Percentiles rank a stretch among this genome's conserved stretches.
phyloP scores from a whole-genome alignment of 2,329 filamentous ascomycete genomes.

The Beauveria pseudobassiana region DNA sequence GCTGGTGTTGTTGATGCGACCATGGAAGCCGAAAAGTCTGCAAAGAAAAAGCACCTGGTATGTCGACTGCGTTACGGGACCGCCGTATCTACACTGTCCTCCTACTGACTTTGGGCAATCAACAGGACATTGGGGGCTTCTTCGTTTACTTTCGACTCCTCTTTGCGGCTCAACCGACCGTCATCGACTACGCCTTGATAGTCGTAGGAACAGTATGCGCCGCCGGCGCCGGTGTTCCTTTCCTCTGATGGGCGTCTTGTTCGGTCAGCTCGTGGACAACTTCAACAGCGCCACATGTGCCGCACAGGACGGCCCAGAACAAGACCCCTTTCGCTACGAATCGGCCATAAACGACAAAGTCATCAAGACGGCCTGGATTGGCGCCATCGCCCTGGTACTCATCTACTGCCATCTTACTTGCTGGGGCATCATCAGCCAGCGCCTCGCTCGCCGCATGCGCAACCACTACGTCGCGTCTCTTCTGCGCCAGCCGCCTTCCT shows the following conservation, averaged over 20 bases:
- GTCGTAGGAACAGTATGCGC: conserved; percentile 29
- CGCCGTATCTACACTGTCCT: neutral
- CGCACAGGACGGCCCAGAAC: conserved; percentile 18
- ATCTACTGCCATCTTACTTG: conserved; percentile 54
- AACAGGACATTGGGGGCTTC: conserved; percentile 23
- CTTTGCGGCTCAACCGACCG: conserved; percentile 28
- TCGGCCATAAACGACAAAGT: conserved; percentile 42
- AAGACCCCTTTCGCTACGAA: conserved; percentile 9
- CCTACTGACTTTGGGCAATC: neutral
- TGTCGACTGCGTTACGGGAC: neutral
- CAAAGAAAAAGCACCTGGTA: too few species aligned
- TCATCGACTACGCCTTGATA: conserved; percentile 26
- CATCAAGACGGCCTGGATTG: conserved; percentile 49
- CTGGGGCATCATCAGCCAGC: conserved; percentile 52
- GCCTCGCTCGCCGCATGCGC: conserved; percentile 50
- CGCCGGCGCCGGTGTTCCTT: conserved; percentile 47
- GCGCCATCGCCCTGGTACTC: conserved; percentile 48
- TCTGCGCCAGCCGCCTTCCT: conserved; percentile 48
- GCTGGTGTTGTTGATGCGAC: neutral
- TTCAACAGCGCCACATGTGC: conserved; percentile 44
- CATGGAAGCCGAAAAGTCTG: neutral
- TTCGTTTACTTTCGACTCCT: conserved; percentile 30
- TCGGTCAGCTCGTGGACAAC: conserved; percentile 48
- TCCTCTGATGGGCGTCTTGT: conserved; percentile 50
- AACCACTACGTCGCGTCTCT: conserved; percentile 47